Evolutionary conservation across 345 rosid species (phyloP).

Genomic region (Iberis pinnata): DNA sequence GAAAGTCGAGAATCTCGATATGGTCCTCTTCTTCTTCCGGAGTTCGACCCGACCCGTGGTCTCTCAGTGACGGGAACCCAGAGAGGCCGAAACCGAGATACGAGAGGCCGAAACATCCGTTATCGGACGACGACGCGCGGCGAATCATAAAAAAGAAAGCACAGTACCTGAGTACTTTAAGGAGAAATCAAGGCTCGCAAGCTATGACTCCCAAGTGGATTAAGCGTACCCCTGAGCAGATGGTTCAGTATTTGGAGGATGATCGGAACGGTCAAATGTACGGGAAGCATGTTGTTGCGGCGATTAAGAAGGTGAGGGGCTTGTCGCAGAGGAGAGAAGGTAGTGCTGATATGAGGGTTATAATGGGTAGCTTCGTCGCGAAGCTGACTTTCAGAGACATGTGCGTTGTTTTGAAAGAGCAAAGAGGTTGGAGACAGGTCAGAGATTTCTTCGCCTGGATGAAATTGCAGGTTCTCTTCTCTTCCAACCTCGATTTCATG

Average conservation of each 20-base stretch:
- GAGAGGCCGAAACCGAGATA: constrained; percentile 57
- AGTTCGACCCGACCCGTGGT: constrained; percentile 72
- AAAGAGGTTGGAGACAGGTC: constrained; percentile 76
- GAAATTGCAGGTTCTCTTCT: constrained; percentile 67
- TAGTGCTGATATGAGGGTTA: constrained; percentile 46
- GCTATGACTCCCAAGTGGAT: constrained; percentile 80
- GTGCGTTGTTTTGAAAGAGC: constrained; percentile 88
- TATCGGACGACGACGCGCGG: constrained; percentile 77
- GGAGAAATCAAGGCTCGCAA: constrained; percentile 69
- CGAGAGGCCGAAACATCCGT: constrained; percentile 54
- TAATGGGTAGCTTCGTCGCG: constrained; percentile 73
- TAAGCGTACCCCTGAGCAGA: constrained; percentile 81
- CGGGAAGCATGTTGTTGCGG: constrained; percentile 82
- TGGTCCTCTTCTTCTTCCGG: constrained; percentile 33
- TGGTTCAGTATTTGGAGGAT: constrained; percentile 73
- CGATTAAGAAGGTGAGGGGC: constrained; percentile 62
- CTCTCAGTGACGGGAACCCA: constrained; percentile 63
- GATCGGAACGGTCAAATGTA: constrained; percentile 68
- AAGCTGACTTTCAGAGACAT: constrained; percentile 75
- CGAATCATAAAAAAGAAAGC: constrained; percentile 77
- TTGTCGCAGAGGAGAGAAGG: constrained; percentile 40
- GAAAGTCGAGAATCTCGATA: constrained; percentile 20
- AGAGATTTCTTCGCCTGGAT: constrained; percentile 83
- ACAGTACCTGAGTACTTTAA: constrained; percentile 51
- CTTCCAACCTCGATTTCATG: background rate